Conservation (phyloP, 2,329 filamentous ascomycete species). For the Pseudocercospora vitis region DNA sequence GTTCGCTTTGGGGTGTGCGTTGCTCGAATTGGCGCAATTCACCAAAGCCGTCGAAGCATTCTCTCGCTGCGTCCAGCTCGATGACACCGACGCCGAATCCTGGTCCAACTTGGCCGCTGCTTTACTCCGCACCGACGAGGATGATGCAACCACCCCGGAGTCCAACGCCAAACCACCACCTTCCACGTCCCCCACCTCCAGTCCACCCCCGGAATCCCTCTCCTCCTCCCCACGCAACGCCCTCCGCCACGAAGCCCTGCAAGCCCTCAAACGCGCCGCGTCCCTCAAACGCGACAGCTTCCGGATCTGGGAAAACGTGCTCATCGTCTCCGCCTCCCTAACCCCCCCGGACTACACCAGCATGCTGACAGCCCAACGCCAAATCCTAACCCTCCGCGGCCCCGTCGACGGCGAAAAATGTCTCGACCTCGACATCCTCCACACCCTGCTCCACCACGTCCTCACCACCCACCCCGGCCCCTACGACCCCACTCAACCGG, state of each 20-base stretch:
- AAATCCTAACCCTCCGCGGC: conserved; percentile 72
- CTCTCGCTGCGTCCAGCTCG: conserved; percentile 75
- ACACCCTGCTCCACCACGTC: conserved; percentile 69
- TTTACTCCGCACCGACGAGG: conserved; percentile 52
- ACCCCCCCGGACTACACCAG: conserved; percentile 73
- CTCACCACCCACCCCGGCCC: conserved; percentile 52
- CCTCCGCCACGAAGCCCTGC: conserved; percentile 71
- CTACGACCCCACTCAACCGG: conserved; percentile 46
- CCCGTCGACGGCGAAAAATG: conserved; percentile 69
- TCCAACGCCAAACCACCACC: conserved; percentile 36
- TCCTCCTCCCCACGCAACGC: too few relatives aligned
- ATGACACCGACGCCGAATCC: conserved; percentile 84
- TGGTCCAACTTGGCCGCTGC: conserved; percentile 94
- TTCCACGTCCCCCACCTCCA: conserved; percentile 15
- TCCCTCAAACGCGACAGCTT: conserved; percentile 80
- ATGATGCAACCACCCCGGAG: neutral
- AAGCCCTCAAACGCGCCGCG: conserved; percentile 84
- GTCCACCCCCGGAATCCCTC: too few relatives aligned
- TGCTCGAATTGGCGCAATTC: conserved; percentile 74
- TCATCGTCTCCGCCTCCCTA: conserved; percentile 79
- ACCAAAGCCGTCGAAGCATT: conserved; percentile 80
- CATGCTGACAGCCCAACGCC: conserved; percentile 70
- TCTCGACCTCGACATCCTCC: conserved; percentile 72
- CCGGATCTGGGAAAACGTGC: conserved; percentile 95
- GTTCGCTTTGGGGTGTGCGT: conserved; percentile 87